A percentile compares a stretch with the other conserved stretches of the same genome.
Conservation (phyloP, 768 basidiomycete species). For the Tulasnella sp. region DNA sequence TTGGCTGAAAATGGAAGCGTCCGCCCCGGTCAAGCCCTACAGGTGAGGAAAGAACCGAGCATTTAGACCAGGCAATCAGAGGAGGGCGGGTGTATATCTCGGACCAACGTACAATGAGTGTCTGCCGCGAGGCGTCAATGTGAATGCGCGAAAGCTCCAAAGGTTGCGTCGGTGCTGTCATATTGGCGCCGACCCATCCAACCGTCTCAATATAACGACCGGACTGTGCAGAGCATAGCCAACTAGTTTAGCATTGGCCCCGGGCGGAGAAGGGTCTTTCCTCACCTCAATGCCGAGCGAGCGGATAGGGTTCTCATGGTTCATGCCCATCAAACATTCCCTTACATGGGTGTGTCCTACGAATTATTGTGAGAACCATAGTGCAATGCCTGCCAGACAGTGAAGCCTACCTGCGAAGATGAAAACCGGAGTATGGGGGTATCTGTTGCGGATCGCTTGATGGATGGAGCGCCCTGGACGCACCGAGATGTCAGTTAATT, state of each 20-base stretch:
- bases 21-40: not conserved
- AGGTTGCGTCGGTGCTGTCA: not conserved
- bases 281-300: constrained; percentile 25
- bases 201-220: constrained; percentile 27
- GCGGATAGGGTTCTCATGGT: not conserved
- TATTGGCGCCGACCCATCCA: constrained; percentile 20
- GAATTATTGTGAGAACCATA: not conserved
- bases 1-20: not conserved
- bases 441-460: not conserved
- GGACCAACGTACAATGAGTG: not conserved
- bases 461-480: not conserved
- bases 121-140: not conserved
- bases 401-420: not conserved
- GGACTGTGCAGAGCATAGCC: not conserved
- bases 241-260: not conserved
- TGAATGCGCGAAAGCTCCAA: constrained; percentile 1
- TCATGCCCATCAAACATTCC: not conserved
- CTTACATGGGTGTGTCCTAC: constrained; percentile 9
- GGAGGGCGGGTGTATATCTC: not conserved
- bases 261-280: not conserved
- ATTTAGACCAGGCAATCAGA: not conserved
- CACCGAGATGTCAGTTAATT: not conserved
- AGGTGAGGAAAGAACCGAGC: not conserved
- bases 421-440: constrained; percentile 6
- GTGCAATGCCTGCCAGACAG: not conserved